Evolutionary conservation across 2,329 filamentous ascomycete species (phyloP).

Genomic region (Fusarium acutatum): DNA sequence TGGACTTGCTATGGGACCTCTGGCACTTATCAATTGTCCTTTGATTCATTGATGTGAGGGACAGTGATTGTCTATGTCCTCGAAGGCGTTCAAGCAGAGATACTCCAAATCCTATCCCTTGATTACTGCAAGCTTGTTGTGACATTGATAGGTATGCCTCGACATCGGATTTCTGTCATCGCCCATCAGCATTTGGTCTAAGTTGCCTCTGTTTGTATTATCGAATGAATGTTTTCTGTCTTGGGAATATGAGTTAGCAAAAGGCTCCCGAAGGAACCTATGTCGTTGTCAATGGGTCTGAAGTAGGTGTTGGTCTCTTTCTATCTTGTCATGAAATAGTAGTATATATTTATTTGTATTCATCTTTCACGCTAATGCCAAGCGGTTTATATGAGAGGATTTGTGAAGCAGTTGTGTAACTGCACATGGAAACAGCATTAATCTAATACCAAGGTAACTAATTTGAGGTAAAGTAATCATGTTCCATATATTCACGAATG

Average conservation of each 20-base stretch:
- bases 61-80: background rate
- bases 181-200: background rate
- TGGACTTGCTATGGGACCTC: constrained; percentile 21
- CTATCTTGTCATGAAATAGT: background rate
- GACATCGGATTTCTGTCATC: background rate
- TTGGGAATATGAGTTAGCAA: background rate
- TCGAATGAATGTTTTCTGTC: background rate
- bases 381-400: background rate
- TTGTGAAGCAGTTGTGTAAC: background rate
- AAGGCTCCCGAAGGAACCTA: background rate
- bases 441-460: constrained; percentile 2
- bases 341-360: background rate
- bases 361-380: background rate
- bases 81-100: background rate
- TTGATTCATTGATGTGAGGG: background rate
- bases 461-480: constrained; percentile 25
- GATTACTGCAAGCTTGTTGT: background rate
- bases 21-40: constrained; percentile 15
- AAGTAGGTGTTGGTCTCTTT: background rate
- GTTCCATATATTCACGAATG: constrained; percentile 26
- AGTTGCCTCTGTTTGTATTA: background rate
- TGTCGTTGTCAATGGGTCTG: background rate
- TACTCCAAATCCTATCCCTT: background rate
- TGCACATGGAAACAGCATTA: background rate
- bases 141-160: background rate